phyloP scores from a whole-genome alignment of 768 basidiomycete genomes.

The Termitomyces sp. region DNA sequence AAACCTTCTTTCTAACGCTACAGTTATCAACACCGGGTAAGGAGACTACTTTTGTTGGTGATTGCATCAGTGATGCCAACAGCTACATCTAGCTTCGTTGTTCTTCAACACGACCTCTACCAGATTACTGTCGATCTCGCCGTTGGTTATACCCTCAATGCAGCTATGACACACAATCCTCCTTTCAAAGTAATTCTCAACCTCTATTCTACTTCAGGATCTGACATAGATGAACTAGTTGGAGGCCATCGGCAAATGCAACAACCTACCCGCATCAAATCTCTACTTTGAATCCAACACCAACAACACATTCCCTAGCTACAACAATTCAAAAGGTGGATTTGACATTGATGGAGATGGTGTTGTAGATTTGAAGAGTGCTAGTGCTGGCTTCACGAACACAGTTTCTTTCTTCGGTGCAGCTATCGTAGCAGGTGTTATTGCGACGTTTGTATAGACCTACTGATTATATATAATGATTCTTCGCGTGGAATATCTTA shows the following conservation, averaged over 20 bases:
- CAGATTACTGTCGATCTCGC: constrained; percentile 87
- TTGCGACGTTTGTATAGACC: constrained; percentile 8
- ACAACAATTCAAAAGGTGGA: constrained; percentile 30
- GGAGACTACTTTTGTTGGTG: constrained; percentile 10
- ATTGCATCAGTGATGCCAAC: not conserved
- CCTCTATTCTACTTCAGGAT: not conserved
- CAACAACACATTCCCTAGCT: constrained; percentile 61
- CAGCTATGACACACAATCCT: constrained; percentile 63
- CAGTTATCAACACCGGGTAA: constrained; percentile 53
- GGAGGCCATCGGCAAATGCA: constrained; percentile 76
- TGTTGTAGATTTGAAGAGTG: constrained; percentile 17
- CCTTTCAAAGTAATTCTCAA: constrained; percentile 48
- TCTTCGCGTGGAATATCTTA: constrained; percentile 8
- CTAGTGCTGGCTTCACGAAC: constrained; percentile 6
- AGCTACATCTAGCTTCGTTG: constrained; percentile 58
- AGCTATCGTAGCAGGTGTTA: constrained; percentile 7
- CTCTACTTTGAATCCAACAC: constrained; percentile 81
- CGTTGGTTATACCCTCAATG: constrained; percentile 76
- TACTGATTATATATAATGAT: constrained; percentile 10
- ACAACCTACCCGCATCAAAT: constrained; percentile 52
- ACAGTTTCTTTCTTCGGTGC: constrained; percentile 7
- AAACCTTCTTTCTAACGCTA: constrained; percentile 64
- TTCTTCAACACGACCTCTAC: constrained; percentile 84
- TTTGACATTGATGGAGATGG: constrained; percentile 36
- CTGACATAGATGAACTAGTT: constrained; percentile 30